Base-by-base conservation (phyloP, 768 basidiomycete species). In the Neoboletus brunneissimus region DNA sequence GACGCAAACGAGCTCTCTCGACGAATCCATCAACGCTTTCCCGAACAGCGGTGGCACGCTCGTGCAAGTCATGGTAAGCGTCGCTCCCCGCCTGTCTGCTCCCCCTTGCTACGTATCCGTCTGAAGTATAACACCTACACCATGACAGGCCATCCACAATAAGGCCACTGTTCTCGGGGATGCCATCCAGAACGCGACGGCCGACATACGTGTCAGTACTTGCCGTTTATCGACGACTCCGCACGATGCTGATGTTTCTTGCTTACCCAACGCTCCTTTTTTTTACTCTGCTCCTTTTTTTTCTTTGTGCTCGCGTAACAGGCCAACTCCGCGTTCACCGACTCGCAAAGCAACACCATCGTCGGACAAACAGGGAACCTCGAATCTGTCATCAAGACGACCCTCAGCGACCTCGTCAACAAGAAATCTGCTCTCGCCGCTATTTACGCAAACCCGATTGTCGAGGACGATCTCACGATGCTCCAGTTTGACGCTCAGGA, bases 101-200 rank as follows among this genome's bases (percentile, higher is more conserved):
- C 27, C 1, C 6, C 20, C 18, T 22, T 20, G 7, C 32, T 50
- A 9, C 15, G 4, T 23, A 23, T 6, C 9, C 27, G 18, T 43
- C 32, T 16, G 22, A 40, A 31, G 31, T 8, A n/a, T 20, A 29
- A 34, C 25, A 9, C 3, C 0, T 9, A 13, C 16, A 25, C 23
- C 1, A 8, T n/a, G 22, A 49, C 35, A 64, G 64, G 3, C 0
- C 4, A 35, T 64, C 29, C 47, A 56, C 0, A 0, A 5, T 0
- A 12, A 0, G 1, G 42, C 20, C 3, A 0, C 0, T 1, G 0
- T 12, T 0, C 8, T 60, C 18, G 4, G 0, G 0, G 1, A 0
- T 1, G 0, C 0, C 9, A 2, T 53, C 22, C 0, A 7, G 29
- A 7, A 1, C 9, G 3, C 53, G 29, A 55, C 53, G 6, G 0